Percentiles rank a stretch among this genome's conserved stretches.
phyloP scores from a whole-genome alignment of 2,329 filamentous ascomycete genomes.

The Calonectria fujianensis region DNA sequence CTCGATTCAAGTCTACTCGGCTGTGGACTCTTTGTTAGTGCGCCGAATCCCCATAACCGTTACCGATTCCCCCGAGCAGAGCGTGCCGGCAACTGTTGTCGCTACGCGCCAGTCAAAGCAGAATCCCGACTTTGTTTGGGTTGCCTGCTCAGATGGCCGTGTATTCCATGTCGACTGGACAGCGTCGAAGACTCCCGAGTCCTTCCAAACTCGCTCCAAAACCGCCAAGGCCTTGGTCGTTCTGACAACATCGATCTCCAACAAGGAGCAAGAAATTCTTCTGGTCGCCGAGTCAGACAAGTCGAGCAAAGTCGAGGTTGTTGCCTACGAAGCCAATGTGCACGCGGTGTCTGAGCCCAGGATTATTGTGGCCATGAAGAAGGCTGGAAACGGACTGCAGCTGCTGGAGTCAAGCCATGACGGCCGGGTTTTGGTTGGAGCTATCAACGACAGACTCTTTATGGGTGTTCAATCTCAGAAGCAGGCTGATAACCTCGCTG shows the following conservation, averaged over 20 bases:
- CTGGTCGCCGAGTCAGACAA: constrained; percentile 68
- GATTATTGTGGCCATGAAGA: constrained; percentile 61
- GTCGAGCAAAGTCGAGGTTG: constrained; percentile 60
- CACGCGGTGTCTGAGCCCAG: constrained; percentile 57
- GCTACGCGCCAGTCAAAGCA: constrained; percentile 63
- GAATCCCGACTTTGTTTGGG: constrained; percentile 72
- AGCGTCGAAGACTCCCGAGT: constrained; percentile 63
- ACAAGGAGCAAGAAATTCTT: constrained; percentile 65
- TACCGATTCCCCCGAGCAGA: constrained; percentile 53
- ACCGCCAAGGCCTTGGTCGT: constrained; percentile 69
- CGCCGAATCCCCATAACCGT: constrained; percentile 78
- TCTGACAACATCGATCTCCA: constrained; percentile 61
- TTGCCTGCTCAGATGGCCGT: constrained; percentile 74
- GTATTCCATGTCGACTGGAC: constrained; percentile 77
- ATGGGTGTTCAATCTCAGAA: constrained; percentile 56
- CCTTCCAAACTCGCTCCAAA: constrained; percentile 64
- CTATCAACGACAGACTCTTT: constrained; percentile 62
- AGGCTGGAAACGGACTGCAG: constrained; percentile 60
- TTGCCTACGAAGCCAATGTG: constrained; percentile 66
- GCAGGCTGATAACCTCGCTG: constrained; percentile 49
- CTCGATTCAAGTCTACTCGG: constrained; percentile 87
- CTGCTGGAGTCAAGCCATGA: constrained; percentile 70
- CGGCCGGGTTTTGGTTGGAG: constrained; percentile 73
- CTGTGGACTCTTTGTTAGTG: constrained; percentile 86
- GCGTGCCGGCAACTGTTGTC: constrained; percentile 62